phyloP scores from a whole-genome alignment of 2,329 filamentous ascomycete genomes.

The Chaetomium strumarium region DNA sequence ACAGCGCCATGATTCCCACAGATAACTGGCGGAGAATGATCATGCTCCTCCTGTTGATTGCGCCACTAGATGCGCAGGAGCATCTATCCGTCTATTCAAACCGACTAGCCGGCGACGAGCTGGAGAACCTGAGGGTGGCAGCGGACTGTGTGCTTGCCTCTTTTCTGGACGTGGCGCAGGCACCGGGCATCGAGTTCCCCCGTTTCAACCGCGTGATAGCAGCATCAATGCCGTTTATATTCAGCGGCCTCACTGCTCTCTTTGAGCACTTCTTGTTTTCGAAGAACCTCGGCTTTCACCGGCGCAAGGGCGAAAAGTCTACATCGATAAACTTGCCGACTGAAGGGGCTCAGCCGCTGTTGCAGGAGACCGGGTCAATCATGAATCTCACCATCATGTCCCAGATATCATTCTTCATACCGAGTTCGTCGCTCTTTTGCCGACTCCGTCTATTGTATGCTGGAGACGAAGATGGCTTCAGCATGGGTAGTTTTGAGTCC shows the following conservation, averaged over 20 bases:
- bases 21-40: slow-evolving; percentile 67
- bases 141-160: slow-evolving; percentile 61
- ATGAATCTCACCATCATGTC: slow-evolving; percentile 58
- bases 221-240: slow-evolving; percentile 58
- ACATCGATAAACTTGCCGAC: slow-evolving; percentile 6
- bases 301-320: slow-evolving; percentile 35
- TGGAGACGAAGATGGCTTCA: slow-evolving; percentile 65
- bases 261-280: slow-evolving; percentile 74
- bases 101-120: slow-evolving; percentile 48
- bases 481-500: slow-evolving; percentile 69
- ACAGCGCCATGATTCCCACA: slow-evolving; percentile 64
- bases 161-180: slow-evolving; percentile 60
- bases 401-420: slow-evolving; percentile 69
- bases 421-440: slow-evolving; percentile 57
- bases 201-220: slow-evolving; percentile 57
- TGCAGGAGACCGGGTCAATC: slow-evolving; percentile 52
- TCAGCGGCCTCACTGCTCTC: slow-evolving; percentile 59
- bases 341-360: slow-evolving; percentile 41
- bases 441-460: slow-evolving; percentile 63
- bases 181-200: slow-evolving; percentile 55
- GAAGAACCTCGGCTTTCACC: slow-evolving; percentile 62
- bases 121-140: slow-evolving; percentile 53
- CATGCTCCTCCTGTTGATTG: slow-evolving; percentile 62
- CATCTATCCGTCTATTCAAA: slow-evolving; percentile 55
- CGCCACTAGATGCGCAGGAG: slow-evolving; percentile 60